Evolutionary conservation across 1,284 basidiomycete genomes (phyloP), one percentile per base, ranked within the genome.

Genomic region (Cystobasidiaceae sp.): DNA sequence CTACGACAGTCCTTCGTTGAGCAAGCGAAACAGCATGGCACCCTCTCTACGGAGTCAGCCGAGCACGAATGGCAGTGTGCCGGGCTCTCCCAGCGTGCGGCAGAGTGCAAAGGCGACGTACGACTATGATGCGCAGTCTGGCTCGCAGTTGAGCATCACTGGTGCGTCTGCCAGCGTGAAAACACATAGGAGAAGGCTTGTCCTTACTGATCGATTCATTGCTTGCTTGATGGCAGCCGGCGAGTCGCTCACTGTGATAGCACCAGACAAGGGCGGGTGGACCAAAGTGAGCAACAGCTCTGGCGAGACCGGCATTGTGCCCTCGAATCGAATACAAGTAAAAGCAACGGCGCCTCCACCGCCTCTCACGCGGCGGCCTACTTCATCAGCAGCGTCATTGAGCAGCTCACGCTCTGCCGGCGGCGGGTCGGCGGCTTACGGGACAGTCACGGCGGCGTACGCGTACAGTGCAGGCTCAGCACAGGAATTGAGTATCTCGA

Each of bases 281-380:
- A 97, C 94, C 91, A 94, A 93, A 75, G 93, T 93, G 68, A 83
- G 87, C 59, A 90, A 92, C 48, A 74, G 72, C 1, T 75, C 80
- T 21, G 92, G 92, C 1, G 76, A 81, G 19, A 89, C 94, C 77
- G 96, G 96, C 45, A 94, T 98, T n/a, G 93, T 98, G 0, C 96
- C 96, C 11, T 93, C 92, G 19, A 90, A 89, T 58, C 98, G 98
- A 76, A 83, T 98, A 51, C 91, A 98, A 83, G 84, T 91, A 70
- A 69, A 81, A 72, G 52, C 43, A 8, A 30, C 17, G 13, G 37
- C 60, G 27, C 60, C 61, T n/a, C 51, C 61, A 27, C 61, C 61
- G 27, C 49, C 60, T 4, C 61, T 64, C 6, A 39, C 61, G 2
- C 37, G 61, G 13, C 61, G 61, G 15, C 61, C 61, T 17, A 52